Conservation (phyloP, 2,329 filamentous ascomycete species). For the Botryotinia narcissicola region DNA sequence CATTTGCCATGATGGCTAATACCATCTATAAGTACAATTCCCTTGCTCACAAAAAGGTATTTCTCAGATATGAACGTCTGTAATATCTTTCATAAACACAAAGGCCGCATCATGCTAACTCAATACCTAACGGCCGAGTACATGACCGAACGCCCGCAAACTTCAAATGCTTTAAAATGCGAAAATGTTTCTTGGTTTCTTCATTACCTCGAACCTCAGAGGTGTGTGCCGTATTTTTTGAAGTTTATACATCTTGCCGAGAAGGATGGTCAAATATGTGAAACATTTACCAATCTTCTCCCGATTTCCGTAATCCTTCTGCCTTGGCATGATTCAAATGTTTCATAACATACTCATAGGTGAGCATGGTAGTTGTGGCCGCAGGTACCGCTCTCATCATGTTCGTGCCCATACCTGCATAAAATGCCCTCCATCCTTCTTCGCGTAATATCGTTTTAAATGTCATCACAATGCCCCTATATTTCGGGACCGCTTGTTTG, state of each 20-base stretch:
- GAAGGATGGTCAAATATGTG: neutral
- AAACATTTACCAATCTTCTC: conserved; percentile 22
- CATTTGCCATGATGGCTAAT: conserved; percentile 19
- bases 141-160: conserved; percentile 27
- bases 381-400: conserved; percentile 94
- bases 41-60: conserved; percentile 20
- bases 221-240: neutral
- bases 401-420: conserved; percentile 95
- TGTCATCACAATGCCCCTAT: conserved; percentile 77
- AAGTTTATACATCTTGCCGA: neutral
- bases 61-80: conserved; percentile 22
- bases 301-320: conserved; percentile 32
- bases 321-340: conserved; percentile 33
- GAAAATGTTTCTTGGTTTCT: conserved; percentile 10
- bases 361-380: conserved; percentile 95
- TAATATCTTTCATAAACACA: conserved; percentile 20
- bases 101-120: conserved; percentile 16
- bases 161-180: conserved; percentile 26
- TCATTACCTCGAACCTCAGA: neutral
- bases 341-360: conserved; percentile 72
- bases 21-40: conserved; percentile 26
- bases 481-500: conserved; percentile 46
- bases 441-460: conserved; percentile 82
- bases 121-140: conserved; percentile 13
- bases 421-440: conserved; percentile 95